Percentiles rank a stretch among this genome's conserved stretches.
Evolutionary conservation across 176 grass and related monocot species (phyloP).

Genomic region (Oryza punctata): DNA sequence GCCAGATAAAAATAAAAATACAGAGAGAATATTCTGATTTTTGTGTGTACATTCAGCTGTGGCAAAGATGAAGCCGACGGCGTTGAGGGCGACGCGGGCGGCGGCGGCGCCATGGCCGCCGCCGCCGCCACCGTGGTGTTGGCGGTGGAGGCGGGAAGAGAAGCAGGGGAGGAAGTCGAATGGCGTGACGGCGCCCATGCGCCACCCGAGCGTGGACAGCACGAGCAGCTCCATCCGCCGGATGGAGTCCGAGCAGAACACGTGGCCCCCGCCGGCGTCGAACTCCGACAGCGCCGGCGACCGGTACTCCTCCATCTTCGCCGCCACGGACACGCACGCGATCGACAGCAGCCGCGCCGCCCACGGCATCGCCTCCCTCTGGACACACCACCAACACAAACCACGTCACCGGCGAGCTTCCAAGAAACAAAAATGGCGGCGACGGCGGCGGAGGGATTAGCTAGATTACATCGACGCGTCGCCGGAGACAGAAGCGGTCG

Average conservation of each 20-base stretch:
- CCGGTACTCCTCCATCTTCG: conserved; percentile 90
- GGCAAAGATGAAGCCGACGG: conserved; percentile 51
- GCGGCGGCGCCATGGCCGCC: conserved; percentile 23
- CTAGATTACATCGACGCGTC: conserved; percentile 80
- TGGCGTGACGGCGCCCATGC: conserved; percentile 78
- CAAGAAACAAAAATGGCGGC: conserved; percentile 28
- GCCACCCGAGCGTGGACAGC: conserved; percentile 86
- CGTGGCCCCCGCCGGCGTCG: conserved; percentile 51
- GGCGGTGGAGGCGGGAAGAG: conserved; percentile 49
- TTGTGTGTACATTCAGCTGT: conserved; percentile 42
- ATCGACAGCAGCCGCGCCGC: conserved; percentile 71
- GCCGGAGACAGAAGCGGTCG: conserved; percentile 77
- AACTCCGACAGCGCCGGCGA: conserved; percentile 73
- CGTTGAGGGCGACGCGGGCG: conserved; percentile 37
- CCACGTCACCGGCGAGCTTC: conserved; percentile 12
- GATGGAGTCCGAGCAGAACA: conserved; percentile 61
- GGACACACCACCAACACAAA: conserved; percentile 37
- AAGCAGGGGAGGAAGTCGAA: conserved; percentile 87
- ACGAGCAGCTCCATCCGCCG: conserved; percentile 92
- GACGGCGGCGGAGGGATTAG: background rate
- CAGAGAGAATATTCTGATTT: background rate
- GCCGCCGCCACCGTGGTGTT: background rate
- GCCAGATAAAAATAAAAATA: background rate
- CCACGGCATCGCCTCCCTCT: conserved; percentile 77
- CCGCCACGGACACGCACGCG: conserved; percentile 86